phyloP scores from a whole-genome alignment of 1,284 basidiomycete species.

The Grifola frondosa region DNA sequence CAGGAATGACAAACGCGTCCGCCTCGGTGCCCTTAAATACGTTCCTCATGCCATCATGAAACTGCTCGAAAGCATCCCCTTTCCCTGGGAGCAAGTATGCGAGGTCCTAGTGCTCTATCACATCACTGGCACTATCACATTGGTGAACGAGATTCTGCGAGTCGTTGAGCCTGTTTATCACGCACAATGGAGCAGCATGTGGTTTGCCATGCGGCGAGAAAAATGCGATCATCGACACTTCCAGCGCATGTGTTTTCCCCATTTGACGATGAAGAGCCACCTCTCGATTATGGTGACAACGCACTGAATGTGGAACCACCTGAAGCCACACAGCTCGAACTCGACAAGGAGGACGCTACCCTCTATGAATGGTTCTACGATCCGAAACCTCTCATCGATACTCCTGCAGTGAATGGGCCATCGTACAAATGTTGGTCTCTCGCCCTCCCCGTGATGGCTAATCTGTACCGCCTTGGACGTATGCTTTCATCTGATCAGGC shows the following conservation, averaged over 20 bases:
- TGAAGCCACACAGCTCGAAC: constrained; percentile 95
- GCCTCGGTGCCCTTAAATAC: constrained; percentile 96
- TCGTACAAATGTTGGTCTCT: constrained; percentile 96
- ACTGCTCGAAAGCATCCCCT: constrained; percentile 97
- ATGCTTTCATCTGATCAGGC: constrained; percentile 90
- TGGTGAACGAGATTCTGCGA: constrained; percentile 96
- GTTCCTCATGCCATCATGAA: constrained; percentile 99
- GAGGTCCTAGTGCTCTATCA: constrained; percentile 97
- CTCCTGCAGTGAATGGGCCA: constrained; percentile 84
- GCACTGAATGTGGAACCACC: constrained; percentile 96
- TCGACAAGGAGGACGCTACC: constrained; percentile 87
- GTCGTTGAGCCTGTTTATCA: constrained; percentile 97
- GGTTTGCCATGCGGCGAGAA: constrained; percentile 98
- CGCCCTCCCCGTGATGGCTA: constrained; percentile 93
- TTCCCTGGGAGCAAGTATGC: constrained; percentile 98
- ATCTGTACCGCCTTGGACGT: constrained; percentile 91
- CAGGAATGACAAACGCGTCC: constrained; percentile 97
- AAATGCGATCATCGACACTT: constrained; percentile 98
- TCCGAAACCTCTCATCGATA: constrained; percentile 89
- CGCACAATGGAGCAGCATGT: constrained; percentile 99
- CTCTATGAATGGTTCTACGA: constrained; percentile 99
- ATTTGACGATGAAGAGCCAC: constrained; percentile 98
- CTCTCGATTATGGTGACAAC: constrained; percentile 97
- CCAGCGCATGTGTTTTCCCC: constrained; percentile 99
- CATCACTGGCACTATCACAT: constrained; percentile 98